These are phyloP conservation scores for Chloris gayana DNA, from an alignment of 176 grass and related monocot species.

Conservation along the genomic window DNA sequence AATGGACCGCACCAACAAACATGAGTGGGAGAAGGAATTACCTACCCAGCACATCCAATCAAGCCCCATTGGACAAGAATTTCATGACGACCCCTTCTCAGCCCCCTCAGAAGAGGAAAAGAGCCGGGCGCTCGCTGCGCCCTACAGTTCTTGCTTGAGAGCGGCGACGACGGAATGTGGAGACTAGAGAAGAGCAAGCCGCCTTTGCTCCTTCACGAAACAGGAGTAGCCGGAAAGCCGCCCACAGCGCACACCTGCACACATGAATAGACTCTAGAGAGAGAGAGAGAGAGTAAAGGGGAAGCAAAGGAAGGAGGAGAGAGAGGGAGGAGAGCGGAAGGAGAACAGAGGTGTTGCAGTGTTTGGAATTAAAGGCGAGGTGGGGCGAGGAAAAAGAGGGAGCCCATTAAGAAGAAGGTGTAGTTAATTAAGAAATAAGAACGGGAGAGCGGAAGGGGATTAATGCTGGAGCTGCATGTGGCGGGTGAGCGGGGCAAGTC, in stretches of 20 bases:
- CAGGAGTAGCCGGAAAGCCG: constrained; percentile 44
- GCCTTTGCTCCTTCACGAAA: constrained; percentile 39
- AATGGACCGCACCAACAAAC: constrained; percentile 2
- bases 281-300: constrained; percentile 47
- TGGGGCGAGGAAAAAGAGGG: constrained; percentile 44
- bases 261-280: constrained; percentile 35
- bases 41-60: constrained; percentile 33
- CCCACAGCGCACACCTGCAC: constrained; percentile 48
- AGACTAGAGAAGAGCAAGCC: constrained; percentile 30
- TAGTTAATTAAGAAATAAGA: constrained; percentile 48
- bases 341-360: constrained; percentile 31
- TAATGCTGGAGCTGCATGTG: constrained; percentile 48
- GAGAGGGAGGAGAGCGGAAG: not conserved
- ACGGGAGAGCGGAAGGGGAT: constrained; percentile 1
- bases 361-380: constrained; percentile 45
- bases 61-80: constrained; percentile 39
- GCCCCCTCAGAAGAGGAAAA: not conserved
- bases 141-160: constrained; percentile 11
- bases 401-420: constrained; percentile 38
- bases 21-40: constrained; percentile 32
- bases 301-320: constrained; percentile 34
- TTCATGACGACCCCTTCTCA: not conserved
- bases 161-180: constrained; percentile 47
- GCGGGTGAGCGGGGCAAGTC: constrained; percentile 45
- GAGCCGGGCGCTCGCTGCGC: not conserved